A percentile compares a stretch with the other conserved stretches of the same genome.
phyloP scores from a whole-genome alignment of 805 yeast species.

The Saccharomyces eubayanus region DNA sequence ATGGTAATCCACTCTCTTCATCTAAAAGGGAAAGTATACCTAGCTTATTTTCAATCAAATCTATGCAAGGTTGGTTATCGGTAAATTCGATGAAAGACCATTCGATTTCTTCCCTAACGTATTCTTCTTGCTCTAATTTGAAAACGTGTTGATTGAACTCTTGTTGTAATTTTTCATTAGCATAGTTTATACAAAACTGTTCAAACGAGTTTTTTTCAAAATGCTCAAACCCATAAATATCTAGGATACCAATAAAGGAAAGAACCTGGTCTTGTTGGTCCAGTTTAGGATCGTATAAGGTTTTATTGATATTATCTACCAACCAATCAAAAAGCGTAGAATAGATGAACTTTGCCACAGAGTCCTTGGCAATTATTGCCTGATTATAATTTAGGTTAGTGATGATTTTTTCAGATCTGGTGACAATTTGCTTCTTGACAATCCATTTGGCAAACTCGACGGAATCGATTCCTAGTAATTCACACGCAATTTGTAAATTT shows the following conservation, averaged over 20 bases:
- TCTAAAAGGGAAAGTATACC: slow-evolving; percentile 85
- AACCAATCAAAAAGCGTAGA: slow-evolving; percentile 93
- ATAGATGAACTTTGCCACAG: slow-evolving; percentile 89
- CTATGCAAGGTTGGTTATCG: slow-evolving; percentile 95
- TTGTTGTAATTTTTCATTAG: slow-evolving; percentile 94
- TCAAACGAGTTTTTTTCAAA: slow-evolving; percentile 91
- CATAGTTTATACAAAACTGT: slow-evolving; percentile 95
- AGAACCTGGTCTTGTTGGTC: slow-evolving; percentile 38
- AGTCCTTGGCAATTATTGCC: slow-evolving; percentile 87
- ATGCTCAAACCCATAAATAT: slow-evolving; percentile 96
- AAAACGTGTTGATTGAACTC: slow-evolving; percentile 96
- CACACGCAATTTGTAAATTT: slow-evolving; percentile 71
- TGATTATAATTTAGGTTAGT: slow-evolving; percentile 76
- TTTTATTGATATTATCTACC: slow-evolving; percentile 72
- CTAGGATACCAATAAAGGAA: slow-evolving; percentile 89
- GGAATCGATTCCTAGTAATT: slow-evolving; percentile 74
- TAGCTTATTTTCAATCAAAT: slow-evolving; percentile 77
- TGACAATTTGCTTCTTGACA: slow-evolving; percentile 81
- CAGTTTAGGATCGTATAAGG: slow-evolving; percentile 67
- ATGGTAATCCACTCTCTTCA: slow-evolving; percentile 90
- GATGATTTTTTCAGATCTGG: slow-evolving; percentile 87
- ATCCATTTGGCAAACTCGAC: slow-evolving; percentile 78
- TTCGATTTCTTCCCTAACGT: slow-evolving; percentile 82
- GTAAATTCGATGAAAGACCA: slow-evolving; percentile 96
- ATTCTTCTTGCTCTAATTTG: slow-evolving; percentile 94